Evolutionary conservation across 2,329 filamentous ascomycete species (phyloP), one percentile per base, ranked within the genome.

Genomic region (Gaeumannomyces tritici): DNA sequence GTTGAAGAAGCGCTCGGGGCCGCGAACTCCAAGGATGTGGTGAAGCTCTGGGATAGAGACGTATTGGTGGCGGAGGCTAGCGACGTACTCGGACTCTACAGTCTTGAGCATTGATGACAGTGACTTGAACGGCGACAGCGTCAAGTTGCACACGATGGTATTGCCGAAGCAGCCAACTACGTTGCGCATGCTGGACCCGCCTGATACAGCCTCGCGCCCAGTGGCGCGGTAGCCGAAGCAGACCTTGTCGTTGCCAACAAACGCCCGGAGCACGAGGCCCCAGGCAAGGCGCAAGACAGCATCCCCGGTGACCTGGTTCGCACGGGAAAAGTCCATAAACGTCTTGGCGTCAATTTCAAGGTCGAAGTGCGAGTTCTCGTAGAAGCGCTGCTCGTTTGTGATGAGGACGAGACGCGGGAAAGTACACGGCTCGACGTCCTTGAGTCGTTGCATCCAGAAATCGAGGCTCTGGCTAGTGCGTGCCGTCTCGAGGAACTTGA

Each of bases 271-370:
- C 0, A 86, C 75, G 26, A 88, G 73, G 0, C 78, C 82, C 84
- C 84, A 88, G 0, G 84, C 83, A n/a, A 84, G 76, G 28, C 82
- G 79, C 4, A 87, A 73, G 4, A 86, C 73, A 0, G 81, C 78
- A 0, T 80, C 76, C 0, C 80, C 70, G 0, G 78, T 78, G 3
- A 83, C 73, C 11, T 73, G 71, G 55, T 75, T 71, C 6, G 70
- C 72, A 9, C 64, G 73, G 57, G 74, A 73, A 57, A 84, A 84
- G 11, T 76, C 73, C 12, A 79, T 74, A 2, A 83, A 66, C 3
- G 75, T 72, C 31, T 74, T 68, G 5, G 69, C 72, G 0, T 74
- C 70, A 18, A 81, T 72, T 11, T 77, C 74, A 5, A 81, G 67
- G 9, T 78, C 72, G 21, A 79, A 72, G 6, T 74, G 72, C 1